phyloP scores from a whole-genome alignment of 164 flowering plant genomes.

The Platanus orientalis region DNA sequence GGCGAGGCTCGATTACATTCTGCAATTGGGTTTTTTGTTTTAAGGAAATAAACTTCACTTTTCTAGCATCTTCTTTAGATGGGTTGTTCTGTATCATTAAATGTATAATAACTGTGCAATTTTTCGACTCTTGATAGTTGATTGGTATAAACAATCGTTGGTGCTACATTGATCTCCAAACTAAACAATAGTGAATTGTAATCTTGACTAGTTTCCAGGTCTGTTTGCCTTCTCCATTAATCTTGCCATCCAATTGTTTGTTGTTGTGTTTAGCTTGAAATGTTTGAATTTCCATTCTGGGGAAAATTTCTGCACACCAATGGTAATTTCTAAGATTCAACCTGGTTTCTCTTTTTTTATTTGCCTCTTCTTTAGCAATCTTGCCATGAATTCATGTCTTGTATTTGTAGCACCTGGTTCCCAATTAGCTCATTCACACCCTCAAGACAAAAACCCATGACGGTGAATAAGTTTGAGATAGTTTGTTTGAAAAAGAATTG shows the following conservation, averaged over 20 bases:
- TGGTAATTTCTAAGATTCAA: background rate
- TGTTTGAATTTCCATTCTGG: background rate
- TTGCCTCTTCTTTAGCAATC: background rate
- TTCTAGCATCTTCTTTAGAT: no score
- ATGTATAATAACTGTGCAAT: background rate
- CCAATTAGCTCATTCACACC: no score
- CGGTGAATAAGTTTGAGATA: background rate
- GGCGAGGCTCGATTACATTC: background rate
- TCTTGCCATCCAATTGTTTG: background rate
- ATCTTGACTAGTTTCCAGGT: background rate
- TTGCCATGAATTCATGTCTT: slow-evolving; percentile 6
- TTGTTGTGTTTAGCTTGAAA: background rate
- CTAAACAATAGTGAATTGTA: background rate
- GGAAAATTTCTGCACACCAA: no score
- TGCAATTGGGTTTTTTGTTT: background rate
- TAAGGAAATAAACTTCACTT: no score
- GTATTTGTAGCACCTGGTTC: background rate
- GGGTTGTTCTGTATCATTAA: background rate
- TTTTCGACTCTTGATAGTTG: background rate
- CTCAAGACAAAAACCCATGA: background rate
- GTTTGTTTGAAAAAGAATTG: background rate
- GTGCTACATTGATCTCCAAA: background rate
- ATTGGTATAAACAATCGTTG: background rate
- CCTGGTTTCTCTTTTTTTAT: background rate
- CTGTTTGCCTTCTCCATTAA: slow-evolving; percentile 7